A percentile compares a stretch with the other conserved stretches of the same genome.
Conservation (phyloP, 2,329 filamentous ascomycete species). For the Penicillium sp. region DNA sequence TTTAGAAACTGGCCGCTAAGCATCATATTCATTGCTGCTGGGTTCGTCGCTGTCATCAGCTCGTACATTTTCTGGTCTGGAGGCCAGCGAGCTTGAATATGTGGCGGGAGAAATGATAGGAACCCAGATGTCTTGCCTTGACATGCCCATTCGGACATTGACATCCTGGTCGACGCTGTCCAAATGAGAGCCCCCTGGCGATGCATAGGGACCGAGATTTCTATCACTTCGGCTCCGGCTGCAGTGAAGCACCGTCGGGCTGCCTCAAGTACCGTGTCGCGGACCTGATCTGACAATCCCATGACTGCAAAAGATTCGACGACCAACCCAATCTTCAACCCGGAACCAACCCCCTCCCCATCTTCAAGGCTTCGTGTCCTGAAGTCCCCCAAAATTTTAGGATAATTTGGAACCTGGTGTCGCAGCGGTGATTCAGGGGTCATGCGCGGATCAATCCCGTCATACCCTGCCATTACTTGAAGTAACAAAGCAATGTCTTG, state of each 20-base stretch:
- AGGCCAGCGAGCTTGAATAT: constrained; percentile 34
- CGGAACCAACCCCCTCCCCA: constrained; percentile 33
- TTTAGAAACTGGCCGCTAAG: constrained; percentile 39
- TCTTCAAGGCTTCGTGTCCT: neutral
- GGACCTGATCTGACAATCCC: constrained; percentile 42
- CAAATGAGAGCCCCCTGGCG: constrained; percentile 47
- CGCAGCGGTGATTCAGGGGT: constrained; percentile 41
- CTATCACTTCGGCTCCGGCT: constrained; percentile 47
- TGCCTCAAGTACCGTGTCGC: constrained; percentile 36
- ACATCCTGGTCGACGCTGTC: constrained; percentile 42
- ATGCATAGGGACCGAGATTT: constrained; percentile 53
- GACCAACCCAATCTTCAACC: constrained; percentile 50
- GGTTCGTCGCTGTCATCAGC: constrained; percentile 45
- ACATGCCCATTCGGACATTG: constrained; percentile 35
- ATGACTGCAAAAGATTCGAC: constrained; percentile 45
- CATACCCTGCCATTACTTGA: constrained; percentile 49
- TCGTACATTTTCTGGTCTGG: constrained; percentile 47
- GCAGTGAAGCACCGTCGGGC: constrained; percentile 39
- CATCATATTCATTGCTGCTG: constrained; percentile 48
- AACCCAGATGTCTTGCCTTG: constrained; percentile 32
- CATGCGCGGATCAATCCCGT: constrained; percentile 51
- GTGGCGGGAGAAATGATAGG: constrained; percentile 33
- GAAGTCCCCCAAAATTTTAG: constrained; percentile 21
- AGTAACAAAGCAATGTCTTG: constrained; percentile 47
- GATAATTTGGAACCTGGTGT: constrained; percentile 35